Evolutionary conservation across 2,329 filamentous ascomycete genomes (phyloP).

Genomic region (Bipolaris oryzae): DNA sequence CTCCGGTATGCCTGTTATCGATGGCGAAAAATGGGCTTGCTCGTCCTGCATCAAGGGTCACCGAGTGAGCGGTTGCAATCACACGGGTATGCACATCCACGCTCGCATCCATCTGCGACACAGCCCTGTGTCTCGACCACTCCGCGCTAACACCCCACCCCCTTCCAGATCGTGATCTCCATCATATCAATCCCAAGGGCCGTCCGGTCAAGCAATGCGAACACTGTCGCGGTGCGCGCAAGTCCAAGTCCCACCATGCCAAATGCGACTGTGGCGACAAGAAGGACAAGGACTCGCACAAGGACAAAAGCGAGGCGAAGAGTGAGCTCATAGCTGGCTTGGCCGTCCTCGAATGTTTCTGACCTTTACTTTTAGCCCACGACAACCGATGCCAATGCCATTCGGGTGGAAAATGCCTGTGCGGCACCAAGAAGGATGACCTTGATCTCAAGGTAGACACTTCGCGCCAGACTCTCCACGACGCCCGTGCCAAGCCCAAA

Average conservation of each 20-base stretch:
- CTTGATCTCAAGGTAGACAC: conserved; percentile 54
- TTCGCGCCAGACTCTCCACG: conserved; percentile 52
- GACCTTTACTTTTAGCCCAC: conserved; percentile 41
- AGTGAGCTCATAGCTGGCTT: conserved; percentile 46
- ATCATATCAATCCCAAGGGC: conserved; percentile 97
- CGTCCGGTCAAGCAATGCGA: conserved; percentile 96
- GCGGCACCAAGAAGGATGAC: conserved; percentile 63
- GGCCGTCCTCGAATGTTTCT: conserved; percentile 34
- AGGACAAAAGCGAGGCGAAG: conserved; percentile 53
- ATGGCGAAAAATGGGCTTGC: conserved; percentile 98
- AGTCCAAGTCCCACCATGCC: conserved; percentile 90
- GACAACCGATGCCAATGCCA: conserved; percentile 59
- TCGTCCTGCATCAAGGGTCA: conserved; percentile 98
- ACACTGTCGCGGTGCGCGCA: conserved; percentile 94
- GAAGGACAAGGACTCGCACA: conserved; percentile 64
- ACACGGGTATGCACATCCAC: conserved; percentile 69
- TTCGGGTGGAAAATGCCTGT: conserved; percentile 65
- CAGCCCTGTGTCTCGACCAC: conserved; percentile 6
- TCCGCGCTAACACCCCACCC: not conserved
- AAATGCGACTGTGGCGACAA: conserved; percentile 98
- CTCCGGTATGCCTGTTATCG: conserved; percentile 52
- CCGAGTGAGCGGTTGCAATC: conserved; percentile 97
- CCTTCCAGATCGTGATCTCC: conserved; percentile 78
- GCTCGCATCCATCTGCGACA: conserved; percentile 15
- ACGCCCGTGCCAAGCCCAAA: conserved; percentile 60